Percentiles rank a stretch among this genome's conserved stretches.
These are phyloP conservation scores for Ceratocystis huliohia DNA, from an alignment of 2,329 filamentous ascomycete genomes.

Conservation along the genomic window DNA sequence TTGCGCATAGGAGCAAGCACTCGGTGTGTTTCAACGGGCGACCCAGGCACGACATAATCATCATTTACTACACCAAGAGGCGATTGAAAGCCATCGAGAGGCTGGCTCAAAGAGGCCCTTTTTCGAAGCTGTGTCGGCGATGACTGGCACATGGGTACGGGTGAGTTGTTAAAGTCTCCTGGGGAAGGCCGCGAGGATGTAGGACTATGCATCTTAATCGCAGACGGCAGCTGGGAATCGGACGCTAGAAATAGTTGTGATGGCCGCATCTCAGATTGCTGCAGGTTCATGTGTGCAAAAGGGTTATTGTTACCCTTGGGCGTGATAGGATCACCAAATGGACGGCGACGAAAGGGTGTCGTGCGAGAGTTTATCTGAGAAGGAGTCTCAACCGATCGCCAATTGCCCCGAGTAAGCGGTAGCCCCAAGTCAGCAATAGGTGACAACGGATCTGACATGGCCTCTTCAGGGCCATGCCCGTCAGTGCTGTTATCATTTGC, in stretches of 20 bases:
- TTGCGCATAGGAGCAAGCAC: background rate
- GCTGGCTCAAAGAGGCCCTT: background rate
- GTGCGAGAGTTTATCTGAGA: slow-evolving; percentile 27
- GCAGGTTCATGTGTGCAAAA: slow-evolving; percentile 27
- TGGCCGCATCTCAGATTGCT: slow-evolving; percentile 23
- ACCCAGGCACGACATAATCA: slow-evolving; percentile 4
- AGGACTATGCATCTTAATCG: slow-evolving; percentile 38
- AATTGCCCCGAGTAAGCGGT: slow-evolving; percentile 30
- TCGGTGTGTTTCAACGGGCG: slow-evolving; percentile 8
- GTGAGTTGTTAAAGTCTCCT: slow-evolving; percentile 33
- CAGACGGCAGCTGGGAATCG: slow-evolving; percentile 39
- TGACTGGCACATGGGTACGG: slow-evolving; percentile 34
- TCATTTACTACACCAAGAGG: background rate
- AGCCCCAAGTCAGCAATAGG: slow-evolving; percentile 28
- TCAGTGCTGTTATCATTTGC: slow-evolving; percentile 32
- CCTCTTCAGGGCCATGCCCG: slow-evolving; percentile 29
- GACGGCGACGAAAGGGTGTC: slow-evolving; percentile 27
- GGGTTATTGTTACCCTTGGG: slow-evolving; percentile 38
- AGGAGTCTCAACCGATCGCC: slow-evolving; percentile 28
- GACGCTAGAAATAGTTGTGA: slow-evolving; percentile 43
- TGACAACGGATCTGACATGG: slow-evolving; percentile 28
- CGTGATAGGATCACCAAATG: slow-evolving; percentile 33
- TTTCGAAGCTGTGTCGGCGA: slow-evolving; percentile 1
- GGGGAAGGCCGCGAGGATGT: slow-evolving; percentile 48
- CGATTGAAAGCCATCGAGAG: background rate